Percentiles rank a stretch among this genome's conserved stretches.
These are phyloP conservation scores for Ophiostoma perfectum DNA, from an alignment of 2,329 filamentous ascomycete genomes.

Conservation along the genomic window DNA sequence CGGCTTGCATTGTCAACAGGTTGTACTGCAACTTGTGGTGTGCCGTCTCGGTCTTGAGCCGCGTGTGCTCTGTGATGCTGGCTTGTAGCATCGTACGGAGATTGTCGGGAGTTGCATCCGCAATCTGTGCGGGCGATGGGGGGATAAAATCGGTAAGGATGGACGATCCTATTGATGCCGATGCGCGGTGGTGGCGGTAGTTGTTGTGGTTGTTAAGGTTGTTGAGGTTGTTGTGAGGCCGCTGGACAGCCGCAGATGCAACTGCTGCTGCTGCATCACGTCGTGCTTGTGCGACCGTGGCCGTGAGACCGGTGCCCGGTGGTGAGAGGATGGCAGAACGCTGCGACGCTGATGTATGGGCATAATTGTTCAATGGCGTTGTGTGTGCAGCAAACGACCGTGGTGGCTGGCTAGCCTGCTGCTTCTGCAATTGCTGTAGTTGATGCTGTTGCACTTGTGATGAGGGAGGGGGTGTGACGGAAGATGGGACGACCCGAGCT, in stretches of 20 bases:
- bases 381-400: neutral
- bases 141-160: constrained; percentile 39
- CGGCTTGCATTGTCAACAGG: constrained; percentile 75
- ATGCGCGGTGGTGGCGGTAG: neutral
- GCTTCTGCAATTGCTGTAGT: constrained; percentile 13
- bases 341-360: constrained; percentile 37
- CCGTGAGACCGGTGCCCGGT: constrained; percentile 43
- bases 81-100: constrained; percentile 52
- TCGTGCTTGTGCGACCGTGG: constrained; percentile 30
- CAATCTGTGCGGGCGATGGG: constrained; percentile 47
- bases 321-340: constrained; percentile 49
- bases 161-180: constrained; percentile 8
- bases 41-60: constrained; percentile 72
- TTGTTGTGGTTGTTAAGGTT: neutral
- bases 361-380: constrained; percentile 27
- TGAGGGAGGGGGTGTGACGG: constrained; percentile 53
- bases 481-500: constrained; percentile 48
- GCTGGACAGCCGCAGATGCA: neutral
- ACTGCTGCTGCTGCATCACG: constrained; percentile 22
- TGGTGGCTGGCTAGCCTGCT: neutral
- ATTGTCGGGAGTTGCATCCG: constrained; percentile 50
- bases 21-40: constrained; percentile 89
- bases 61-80: constrained; percentile 52
- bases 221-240: neutral
- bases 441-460: constrained; percentile 31